Conservation (phyloP, 179 eudicot genomes). For the Carnegiea gigantea region DNA sequence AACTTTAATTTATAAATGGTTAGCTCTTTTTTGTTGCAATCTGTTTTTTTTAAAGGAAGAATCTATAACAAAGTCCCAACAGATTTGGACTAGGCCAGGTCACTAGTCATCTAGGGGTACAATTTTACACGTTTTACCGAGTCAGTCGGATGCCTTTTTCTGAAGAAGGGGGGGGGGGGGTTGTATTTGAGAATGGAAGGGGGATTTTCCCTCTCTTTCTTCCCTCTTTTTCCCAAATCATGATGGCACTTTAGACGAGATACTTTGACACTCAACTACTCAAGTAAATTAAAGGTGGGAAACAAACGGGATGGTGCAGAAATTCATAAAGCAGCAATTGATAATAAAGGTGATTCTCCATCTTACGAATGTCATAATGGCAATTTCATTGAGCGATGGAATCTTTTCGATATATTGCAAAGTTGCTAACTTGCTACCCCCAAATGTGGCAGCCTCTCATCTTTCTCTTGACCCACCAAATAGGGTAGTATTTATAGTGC, state of each 20-base stretch:
- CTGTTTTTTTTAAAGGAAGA: no score
- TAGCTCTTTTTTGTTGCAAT: no score
- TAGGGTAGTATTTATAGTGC: conserved; percentile 4
- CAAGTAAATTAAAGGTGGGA: neutral
- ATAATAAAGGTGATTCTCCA: neutral
- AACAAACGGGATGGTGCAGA: neutral
- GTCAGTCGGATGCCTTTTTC: no score
- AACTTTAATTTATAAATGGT: no score
- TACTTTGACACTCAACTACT: neutral
- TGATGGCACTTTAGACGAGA: conserved; percentile 18
- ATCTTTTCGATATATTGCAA: neutral
- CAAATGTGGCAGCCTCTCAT: conserved; percentile 11
- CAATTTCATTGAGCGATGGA: neutral
- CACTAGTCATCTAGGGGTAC: no score
- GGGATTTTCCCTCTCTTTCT: no score
- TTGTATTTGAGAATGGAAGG: no score
- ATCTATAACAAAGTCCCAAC: no score
- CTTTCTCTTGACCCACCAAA: neutral
- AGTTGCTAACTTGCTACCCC: neutral
- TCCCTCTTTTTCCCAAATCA: no score
- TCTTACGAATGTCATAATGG: neutral
- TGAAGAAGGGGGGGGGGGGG: no score
- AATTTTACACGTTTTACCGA: no score
- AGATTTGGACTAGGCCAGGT: no score
- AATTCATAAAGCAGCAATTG: neutral